Evolutionary conservation across 2,329 filamentous ascomycete genomes (phyloP), one percentile per base, ranked within the genome.

Genomic region (Penicillium freii): DNA sequence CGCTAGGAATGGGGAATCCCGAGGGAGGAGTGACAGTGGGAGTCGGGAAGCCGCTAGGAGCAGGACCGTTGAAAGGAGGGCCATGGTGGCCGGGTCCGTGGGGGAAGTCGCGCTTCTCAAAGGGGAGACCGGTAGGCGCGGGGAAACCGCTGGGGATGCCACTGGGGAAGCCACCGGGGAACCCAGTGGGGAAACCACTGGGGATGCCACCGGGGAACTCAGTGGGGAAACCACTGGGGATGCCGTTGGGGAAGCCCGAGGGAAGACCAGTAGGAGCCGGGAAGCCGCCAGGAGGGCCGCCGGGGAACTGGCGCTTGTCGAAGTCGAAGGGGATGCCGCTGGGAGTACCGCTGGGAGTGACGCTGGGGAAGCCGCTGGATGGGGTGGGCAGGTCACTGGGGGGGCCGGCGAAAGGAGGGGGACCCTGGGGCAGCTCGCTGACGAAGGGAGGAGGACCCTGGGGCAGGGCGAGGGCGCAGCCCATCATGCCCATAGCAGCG

Each of bases 381-480:
- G 54, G 56, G 8, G 54, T 45, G 33, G 49, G 49, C 34, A 27
- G n/a, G n/a, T 51, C 33, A 33, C 43, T 25, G 9, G 46, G 53
- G 23, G 39, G 5, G 9, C 51, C 34, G 11, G 25, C 6, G 39
- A 50, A 54, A 29, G 46, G 47, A 11, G 44, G 31, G 33, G 33
- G 29, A 31, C 38, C 38, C 39, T 40, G 39, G 6, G 39, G 39
- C 39, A 40, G 39, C n/a, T 38, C 36, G n/a, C 4, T 3, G 19
- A 13, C 10, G 38, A 40, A 27, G 6, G 39, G 43, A n/a, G 56
- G 47, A 46, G 51, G 34, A 15, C 49, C 56, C 27, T 64, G 60
- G 40, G 62, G 62, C 1, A 62, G 48, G 50, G 64, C 64, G 53
- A 66, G 60, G 63, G 62, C 63, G 29, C 63, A 65, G 58, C 63